Evolutionary conservation across 2,329 filamentous ascomycete genomes (phyloP).

Genomic region (Cercospora beticola): DNA sequence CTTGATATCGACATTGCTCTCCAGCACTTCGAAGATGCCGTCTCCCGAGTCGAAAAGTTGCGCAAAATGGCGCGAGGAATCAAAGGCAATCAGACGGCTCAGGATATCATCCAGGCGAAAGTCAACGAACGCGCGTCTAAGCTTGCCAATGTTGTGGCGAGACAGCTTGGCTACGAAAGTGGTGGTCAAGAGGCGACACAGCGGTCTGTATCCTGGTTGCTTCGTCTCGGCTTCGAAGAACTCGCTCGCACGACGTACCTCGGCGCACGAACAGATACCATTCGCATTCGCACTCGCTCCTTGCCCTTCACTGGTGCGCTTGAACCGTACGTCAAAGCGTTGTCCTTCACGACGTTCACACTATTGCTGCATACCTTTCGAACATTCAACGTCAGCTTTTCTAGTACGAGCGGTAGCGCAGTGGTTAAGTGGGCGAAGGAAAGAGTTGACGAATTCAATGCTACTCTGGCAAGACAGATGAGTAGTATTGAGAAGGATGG

Average conservation of each 20-base stretch:
- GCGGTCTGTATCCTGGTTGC: conserved; percentile 79
- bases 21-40: conserved; percentile 82
- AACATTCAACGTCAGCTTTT: conserved; percentile 56
- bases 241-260: conserved; percentile 84
- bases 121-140: conserved; percentile 80
- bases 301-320: conserved; percentile 94
- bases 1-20: conserved; percentile 94
- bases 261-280: conserved; percentile 70
- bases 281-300: conserved; percentile 81
- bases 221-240: conserved; percentile 85
- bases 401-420: conserved; percentile 82
- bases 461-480: conserved; percentile 75
- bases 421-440: conserved; percentile 99
- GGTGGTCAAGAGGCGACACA: conserved; percentile 75
- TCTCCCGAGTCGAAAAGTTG: conserved; percentile 79
- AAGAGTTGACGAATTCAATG: conserved; percentile 87
- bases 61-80: conserved; percentile 75
- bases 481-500: conserved; percentile 79
- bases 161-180: conserved; percentile 74
- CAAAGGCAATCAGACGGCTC: conserved; percentile 81
- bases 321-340: conserved; percentile 88
- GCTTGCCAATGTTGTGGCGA: conserved; percentile 74
- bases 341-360: conserved; percentile 94
- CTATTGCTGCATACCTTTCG: conserved; percentile 86
- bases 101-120: conserved; percentile 90